Base-by-base conservation (phyloP, 1,284 basidiomycete genomes). In the Golubevia sp. region DNA sequence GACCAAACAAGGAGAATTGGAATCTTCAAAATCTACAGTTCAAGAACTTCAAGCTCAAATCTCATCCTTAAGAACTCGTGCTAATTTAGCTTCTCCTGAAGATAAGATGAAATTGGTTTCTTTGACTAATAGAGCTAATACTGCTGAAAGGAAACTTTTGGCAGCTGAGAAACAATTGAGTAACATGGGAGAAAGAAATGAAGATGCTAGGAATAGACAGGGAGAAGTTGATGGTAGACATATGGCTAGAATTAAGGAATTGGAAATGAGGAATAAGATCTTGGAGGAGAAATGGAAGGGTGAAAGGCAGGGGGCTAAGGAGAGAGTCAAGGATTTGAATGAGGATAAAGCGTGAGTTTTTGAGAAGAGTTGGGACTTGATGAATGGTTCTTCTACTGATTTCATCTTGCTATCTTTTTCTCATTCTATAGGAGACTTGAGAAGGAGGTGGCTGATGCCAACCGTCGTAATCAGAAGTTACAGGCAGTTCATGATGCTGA, bases 221-320 rank as follows among this genome's bases (percentile, higher is more conserved):
- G 38, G 18, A 44, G 38, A 8, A 44, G 38, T 18, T 44, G 38
- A 44, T 44, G 52, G 56, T 50, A 8, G 24, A 44, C 97, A 93
- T 94, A 73, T 20, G 38, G 55, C 49, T 72, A 74, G 61, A 74
- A 70, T 55, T 66, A 66, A 34, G 68, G 76, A 53, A 70, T 69
- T 3, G 75, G 94, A 99, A 85, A 82, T 88, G 23, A 86, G 93
- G 18, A 84, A 94, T 72, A 91, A 90, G 82, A 89, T 90, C 0
- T 92, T 93, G 0, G 94, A 96, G 77, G 96, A 99, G 87, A 91
- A 91, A 83, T 90, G 95, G 72, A 99, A 98, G 88, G 87, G 94
- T 52, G 96, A 97, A 86, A 87, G 92, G 68, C 94, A 97, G 77
- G 96, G 96, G 2, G 90, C 91, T 48, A 98, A 97, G 86, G 96